phyloP scores from a whole-genome alignment of 1,284 basidiomycete species.

The Apiotrichum brassicae region DNA sequence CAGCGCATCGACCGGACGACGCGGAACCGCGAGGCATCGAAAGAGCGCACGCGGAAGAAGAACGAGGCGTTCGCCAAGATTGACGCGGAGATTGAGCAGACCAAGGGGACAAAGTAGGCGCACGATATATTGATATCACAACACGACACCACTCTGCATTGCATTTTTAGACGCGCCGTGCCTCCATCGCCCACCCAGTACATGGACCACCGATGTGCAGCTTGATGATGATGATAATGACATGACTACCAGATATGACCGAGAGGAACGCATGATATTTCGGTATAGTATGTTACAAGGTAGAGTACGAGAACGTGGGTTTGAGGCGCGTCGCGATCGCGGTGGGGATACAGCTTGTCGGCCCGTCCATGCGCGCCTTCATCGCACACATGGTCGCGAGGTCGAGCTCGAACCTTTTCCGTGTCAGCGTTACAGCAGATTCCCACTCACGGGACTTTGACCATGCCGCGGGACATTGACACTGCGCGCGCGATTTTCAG shows the following conservation, averaged over 20 bases:
- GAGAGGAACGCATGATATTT: too few species aligned
- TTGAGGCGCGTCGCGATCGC: neutral
- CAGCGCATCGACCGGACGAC: conserved; percentile 64
- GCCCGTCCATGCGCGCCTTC: conserved; percentile 14
- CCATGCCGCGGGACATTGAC: neutral
- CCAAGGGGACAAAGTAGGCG: neutral
- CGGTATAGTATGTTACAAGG: too few species aligned
- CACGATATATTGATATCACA: too few species aligned
- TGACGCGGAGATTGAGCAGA: conserved; percentile 23
- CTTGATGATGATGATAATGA: too few species aligned
- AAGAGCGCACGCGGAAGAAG: conserved; percentile 50
- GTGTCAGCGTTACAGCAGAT: neutral
- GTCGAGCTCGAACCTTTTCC: conserved; percentile 33
- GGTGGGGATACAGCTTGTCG: neutral
- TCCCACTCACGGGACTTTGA: conserved; percentile 1
- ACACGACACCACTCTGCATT: conserved; percentile 1
- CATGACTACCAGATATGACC: too few species aligned
- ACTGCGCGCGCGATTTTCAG: conserved; percentile 9
- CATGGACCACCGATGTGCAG: too few species aligned
- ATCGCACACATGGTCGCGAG: conserved; percentile 26
- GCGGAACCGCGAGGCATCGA: conserved; percentile 63
- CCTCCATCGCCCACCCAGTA: too few species aligned
- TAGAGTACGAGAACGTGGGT: neutral
- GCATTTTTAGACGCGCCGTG: neutral
- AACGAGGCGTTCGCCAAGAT: conserved; percentile 35